Evolutionary conservation across 139 green algal species (phyloP).

Genomic region (Chlorella sp.): DNA sequence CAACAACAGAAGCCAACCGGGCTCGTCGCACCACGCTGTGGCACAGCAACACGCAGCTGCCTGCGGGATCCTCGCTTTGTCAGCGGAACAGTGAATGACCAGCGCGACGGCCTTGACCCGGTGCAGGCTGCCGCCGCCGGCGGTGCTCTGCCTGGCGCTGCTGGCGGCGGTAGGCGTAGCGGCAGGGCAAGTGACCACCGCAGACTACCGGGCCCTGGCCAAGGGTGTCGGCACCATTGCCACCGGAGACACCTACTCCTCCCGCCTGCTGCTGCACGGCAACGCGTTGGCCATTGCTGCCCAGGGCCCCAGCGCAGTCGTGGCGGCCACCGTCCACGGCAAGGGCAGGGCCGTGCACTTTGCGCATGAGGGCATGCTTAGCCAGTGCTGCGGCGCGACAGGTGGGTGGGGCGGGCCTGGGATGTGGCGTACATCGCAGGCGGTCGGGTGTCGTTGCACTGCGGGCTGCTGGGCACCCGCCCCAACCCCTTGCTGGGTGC

Average conservation of each 20-base stretch:
- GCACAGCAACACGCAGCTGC: no score
- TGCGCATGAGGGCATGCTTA: not conserved
- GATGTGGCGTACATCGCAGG: not conserved
- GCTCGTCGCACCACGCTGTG: no score
- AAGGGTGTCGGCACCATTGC: not conserved
- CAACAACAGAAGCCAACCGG: no score
- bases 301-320: not conserved
- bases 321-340: not conserved
- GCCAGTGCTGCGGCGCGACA: not conserved
- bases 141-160: constrained; percentile 5
- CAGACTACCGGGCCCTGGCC: not conserved
- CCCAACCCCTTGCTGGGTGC: no score
- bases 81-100: no score
- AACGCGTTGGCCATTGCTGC: not conserved
- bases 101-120: no score
- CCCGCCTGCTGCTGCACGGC: not conserved
- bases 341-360: not conserved
- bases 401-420: no score
- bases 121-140: not conserved
- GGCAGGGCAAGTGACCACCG: not conserved
- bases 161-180: not conserved
- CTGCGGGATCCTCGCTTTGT: no score
- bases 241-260: not conserved
- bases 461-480: no score
- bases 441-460: not conserved